Percentiles rank a stretch among this genome's conserved stretches.
These are phyloP conservation scores for Diplogelasinospora grovesii DNA, from an alignment of 495 filamentous ascomycete species.

Conservation along the genomic window DNA sequence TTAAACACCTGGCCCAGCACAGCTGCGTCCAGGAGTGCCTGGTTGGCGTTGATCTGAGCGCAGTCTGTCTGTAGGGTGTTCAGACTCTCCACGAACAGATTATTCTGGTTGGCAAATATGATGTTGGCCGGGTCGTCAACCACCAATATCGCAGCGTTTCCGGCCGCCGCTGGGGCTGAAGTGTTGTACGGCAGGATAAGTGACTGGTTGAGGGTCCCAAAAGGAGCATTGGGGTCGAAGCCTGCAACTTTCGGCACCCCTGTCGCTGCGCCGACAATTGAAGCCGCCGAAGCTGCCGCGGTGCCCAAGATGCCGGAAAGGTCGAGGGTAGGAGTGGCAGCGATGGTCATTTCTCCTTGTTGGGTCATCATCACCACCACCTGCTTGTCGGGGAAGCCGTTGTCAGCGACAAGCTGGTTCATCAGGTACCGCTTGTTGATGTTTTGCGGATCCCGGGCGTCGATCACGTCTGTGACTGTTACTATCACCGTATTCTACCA, in stretches of 20 bases:
- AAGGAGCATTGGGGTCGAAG: conserved; percentile 16
- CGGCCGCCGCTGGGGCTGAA: conserved; percentile 16
- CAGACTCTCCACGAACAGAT: conserved; percentile 26
- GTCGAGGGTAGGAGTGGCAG: conserved; percentile 17
- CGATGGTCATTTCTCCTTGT: conserved; percentile 26
- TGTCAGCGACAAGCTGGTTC: conserved; percentile 27
- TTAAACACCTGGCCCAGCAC: conserved; percentile 11
- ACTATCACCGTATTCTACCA: conserved; percentile 34
- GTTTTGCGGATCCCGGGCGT: conserved; percentile 19
- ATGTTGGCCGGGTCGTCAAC: conserved; percentile 31
- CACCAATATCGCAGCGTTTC: conserved; percentile 20
- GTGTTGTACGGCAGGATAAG: conserved; percentile 25
- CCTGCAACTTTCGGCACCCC: too few species aligned
- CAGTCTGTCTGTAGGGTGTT: conserved; percentile 26
- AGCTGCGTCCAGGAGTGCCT: background rate
- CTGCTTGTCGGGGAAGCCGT: conserved; percentile 26
- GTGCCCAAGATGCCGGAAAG: background rate
- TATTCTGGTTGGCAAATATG: conserved; percentile 20
- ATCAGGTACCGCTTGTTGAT: conserved; percentile 28
- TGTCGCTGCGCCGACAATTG: background rate
- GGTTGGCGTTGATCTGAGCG: background rate
- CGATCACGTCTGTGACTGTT: conserved; percentile 27
- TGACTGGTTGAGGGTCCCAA: conserved; percentile 21
- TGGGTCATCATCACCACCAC: conserved; percentile 30
- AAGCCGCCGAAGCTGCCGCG: conserved; percentile 8